phyloP scores from a whole-genome alignment of 163 green algal species.

The Chloromonas sp. region DNA sequence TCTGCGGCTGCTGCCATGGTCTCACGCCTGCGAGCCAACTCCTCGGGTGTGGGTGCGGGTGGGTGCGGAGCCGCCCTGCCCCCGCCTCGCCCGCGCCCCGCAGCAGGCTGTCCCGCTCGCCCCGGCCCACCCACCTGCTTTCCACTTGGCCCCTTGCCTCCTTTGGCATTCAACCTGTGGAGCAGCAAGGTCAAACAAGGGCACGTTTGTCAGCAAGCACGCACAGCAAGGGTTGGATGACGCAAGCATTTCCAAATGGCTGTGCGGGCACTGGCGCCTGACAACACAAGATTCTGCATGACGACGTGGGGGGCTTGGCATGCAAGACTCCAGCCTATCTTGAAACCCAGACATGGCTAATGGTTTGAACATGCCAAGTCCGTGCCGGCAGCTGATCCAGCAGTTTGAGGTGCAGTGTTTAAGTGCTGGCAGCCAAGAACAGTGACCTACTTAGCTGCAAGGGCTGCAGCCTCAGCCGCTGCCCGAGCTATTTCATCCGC shows the following conservation, averaged over 20 bases:
- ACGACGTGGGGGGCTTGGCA: background rate
- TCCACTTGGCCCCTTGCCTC: background rate
- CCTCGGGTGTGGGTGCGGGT: conserved; percentile 24
- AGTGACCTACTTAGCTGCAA: conserved; percentile 30
- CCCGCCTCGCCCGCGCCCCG: background rate
- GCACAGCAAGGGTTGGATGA: no score
- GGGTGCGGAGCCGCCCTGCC: conserved; percentile 12
- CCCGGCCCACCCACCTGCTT: conserved; percentile 7
- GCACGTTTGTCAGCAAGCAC: no score
- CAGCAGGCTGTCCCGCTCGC: no score
- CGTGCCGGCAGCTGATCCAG: background rate
- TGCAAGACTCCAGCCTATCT: background rate
- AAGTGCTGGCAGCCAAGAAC: background rate
- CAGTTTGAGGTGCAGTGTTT: background rate
- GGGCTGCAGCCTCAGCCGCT: conserved; percentile 41
- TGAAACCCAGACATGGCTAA: background rate
- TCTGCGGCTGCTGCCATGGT: conserved; percentile 72
- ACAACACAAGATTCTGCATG: no score
- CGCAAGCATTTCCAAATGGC: no score
- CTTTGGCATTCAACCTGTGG: background rate
- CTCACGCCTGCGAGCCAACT: conserved; percentile 44
- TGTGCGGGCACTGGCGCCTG: no score
- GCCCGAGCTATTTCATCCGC: conserved; percentile 40
- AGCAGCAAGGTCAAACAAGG: background rate
- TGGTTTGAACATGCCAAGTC: background rate